A percentile compares a stretch with the other conserved stretches of the same genome.
Conservation (phyloP, 768 basidiomycete species). For the Daedalea quercina region DNA sequence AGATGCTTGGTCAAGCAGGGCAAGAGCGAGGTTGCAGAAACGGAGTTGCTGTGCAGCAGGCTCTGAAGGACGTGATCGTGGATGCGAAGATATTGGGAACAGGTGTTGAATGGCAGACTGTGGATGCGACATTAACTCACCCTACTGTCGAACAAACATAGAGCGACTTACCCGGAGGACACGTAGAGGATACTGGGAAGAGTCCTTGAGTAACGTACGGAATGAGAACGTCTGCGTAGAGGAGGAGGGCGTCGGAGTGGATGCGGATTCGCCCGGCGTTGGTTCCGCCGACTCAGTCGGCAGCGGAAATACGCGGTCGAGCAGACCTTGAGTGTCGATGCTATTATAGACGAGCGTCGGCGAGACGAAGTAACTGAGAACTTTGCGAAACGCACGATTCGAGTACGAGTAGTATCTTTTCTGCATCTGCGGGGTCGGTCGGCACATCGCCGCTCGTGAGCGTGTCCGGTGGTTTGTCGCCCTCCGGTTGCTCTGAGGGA, state of each 20-base stretch:
- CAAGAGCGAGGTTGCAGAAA: conserved; percentile 69
- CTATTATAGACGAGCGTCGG: conserved; percentile 27
- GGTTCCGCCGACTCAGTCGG: conserved; percentile 35
- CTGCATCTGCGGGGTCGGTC: conserved; percentile 37
- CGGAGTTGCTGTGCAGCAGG: conserved; percentile 63
- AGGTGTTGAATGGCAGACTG: conserved; percentile 64
- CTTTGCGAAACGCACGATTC: conserved; percentile 35
- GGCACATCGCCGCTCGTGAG: conserved; percentile 42
- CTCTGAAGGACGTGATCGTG: conserved; percentile 54
- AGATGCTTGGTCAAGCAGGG: conserved; percentile 68
- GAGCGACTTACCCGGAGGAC: conserved; percentile 47
- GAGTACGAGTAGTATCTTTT: conserved; percentile 53
- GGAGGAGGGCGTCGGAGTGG: conserved; percentile 12
- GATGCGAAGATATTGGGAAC: conserved; percentile 59
- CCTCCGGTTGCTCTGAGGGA: conserved; percentile 9
- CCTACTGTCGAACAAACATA: neutral
- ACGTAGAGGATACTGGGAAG: conserved; percentile 45
- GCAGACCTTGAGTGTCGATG: conserved; percentile 65
- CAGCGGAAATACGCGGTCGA: conserved; percentile 73
- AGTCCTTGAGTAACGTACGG: conserved; percentile 48
- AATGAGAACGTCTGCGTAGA: conserved; percentile 36
- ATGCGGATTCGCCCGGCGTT: conserved; percentile 28
- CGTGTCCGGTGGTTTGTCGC: conserved; percentile 18
- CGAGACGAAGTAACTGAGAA: neutral
- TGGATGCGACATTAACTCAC: neutral